Evolutionary conservation across 2,329 filamentous ascomycete genomes (phyloP), one percentile per base, ranked within the genome.

Genomic region (Cytospora mali): DNA sequence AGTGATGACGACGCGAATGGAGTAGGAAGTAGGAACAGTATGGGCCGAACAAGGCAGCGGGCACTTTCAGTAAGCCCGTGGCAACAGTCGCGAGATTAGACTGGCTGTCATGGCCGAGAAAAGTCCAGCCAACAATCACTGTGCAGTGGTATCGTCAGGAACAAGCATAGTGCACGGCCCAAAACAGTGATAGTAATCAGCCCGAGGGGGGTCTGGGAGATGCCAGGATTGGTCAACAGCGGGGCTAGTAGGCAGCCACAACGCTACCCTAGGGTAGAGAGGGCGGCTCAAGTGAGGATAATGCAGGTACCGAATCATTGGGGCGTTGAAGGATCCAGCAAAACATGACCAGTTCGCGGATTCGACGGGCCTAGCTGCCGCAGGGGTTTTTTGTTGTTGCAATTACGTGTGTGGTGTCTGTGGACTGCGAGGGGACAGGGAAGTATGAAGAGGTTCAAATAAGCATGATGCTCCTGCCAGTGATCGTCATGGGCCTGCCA

Each of bases 101-200:
- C 7, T 10, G 35, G 21, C 50, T 25, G 27, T 18, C 21, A 54
- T 28, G 49, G n/a, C 57, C 25, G 39, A 35, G 14, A 29, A 16
- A 60, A 13, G 39, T 23, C 1, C 35, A 54, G n/a, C 33, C 35
- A 46, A 13, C n/a, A 46, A 25, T 27, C 27, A 31, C 7, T 16
- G 4, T 33, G 58, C 7, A 60, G 46, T 55, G 48, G 42, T 42
- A 57, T 49, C 25, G 49, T 28, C 29, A 49, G 46, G 61, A 63
- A 65, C 49, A 62, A 55, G 57, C 33, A 48, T 62, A 52, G 60
- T 50, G 60, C 28, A 49, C 46, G 60, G 48, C n/a, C 27, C 33
- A 55, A 18, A 25, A 31, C 46, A 51, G 14, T 27, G 21, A 31
- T 62, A 39, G 35, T 55, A 39, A 27, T 56, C 48, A 42, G 21